Percentiles rank a stretch among this genome's conserved stretches.
Conservation (phyloP, 768 basidiomycete genomes). For the Mycena amicta region DNA sequence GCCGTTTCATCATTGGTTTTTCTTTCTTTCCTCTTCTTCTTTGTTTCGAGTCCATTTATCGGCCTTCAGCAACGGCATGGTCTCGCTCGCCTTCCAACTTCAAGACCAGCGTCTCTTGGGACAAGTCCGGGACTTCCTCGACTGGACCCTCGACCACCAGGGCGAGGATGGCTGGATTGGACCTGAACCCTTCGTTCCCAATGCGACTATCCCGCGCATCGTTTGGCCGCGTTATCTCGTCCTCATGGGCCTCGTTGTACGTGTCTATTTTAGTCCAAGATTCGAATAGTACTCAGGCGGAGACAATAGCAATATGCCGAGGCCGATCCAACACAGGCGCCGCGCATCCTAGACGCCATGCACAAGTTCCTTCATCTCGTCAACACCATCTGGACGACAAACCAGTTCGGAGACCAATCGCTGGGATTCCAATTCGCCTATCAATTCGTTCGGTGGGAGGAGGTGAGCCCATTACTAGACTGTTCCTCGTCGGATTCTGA, state of each 20-base stretch:
- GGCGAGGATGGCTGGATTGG: constrained; percentile 45
- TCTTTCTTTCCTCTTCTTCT: too few relatives aligned
- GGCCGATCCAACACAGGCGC: constrained; percentile 38
- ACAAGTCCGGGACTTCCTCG: constrained; percentile 41
- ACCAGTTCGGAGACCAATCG: constrained; percentile 36
- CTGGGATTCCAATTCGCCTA: constrained; percentile 46
- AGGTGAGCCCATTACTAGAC: constrained; percentile 26
- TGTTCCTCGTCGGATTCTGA: not conserved
- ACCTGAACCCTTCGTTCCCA: constrained; percentile 40
- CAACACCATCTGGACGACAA: constrained; percentile 38
- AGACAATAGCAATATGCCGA: constrained; percentile 43
- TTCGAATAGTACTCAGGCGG: not conserved
- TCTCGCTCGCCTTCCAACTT: constrained; percentile 44
- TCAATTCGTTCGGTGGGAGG: constrained; percentile 46
- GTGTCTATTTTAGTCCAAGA: constrained; percentile 10
- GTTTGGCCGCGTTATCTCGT: constrained; percentile 47
- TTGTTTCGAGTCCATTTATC: not conserved
- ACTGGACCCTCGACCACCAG: constrained; percentile 41
- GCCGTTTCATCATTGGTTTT: not conserved
- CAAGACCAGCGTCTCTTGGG: constrained; percentile 38
- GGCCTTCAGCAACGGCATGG: constrained; percentile 39
- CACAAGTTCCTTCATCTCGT: constrained; percentile 38
- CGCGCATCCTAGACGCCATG: constrained; percentile 41
- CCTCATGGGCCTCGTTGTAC: constrained; percentile 39
- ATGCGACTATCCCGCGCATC: constrained; percentile 39